A percentile compares a stretch with the other conserved stretches of the same genome.
phyloP scores from a whole-genome alignment of 805 yeast species.

The Kodamaea kaohsiungensis region DNA sequence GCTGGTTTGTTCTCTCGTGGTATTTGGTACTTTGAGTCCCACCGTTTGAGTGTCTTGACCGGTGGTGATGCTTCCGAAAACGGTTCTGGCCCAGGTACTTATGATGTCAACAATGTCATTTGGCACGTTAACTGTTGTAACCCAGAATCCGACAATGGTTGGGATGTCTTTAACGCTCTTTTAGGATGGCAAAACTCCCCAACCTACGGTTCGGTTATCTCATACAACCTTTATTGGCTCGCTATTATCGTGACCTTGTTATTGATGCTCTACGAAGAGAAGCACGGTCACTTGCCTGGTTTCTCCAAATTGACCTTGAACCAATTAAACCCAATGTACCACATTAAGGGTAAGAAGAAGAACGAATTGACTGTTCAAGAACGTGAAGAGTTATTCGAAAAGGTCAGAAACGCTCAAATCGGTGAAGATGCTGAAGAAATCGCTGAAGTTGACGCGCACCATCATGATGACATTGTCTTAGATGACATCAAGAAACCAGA shows the following conservation, averaged over 20 bases:
- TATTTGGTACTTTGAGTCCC: slow-evolving; percentile 23
- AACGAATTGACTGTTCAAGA: slow-evolving; percentile 54
- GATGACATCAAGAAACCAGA: not conserved
- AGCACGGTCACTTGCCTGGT: slow-evolving; percentile 27
- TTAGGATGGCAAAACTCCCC: slow-evolving; percentile 32
- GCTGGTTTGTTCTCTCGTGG: slow-evolving; percentile 29
- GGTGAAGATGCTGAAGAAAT: slow-evolving; percentile 9
- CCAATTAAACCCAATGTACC: slow-evolving; percentile 71
- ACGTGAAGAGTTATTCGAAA: slow-evolving; percentile 50
- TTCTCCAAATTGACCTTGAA: slow-evolving; percentile 21
- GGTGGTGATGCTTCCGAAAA: slow-evolving; percentile 29
- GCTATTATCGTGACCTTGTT: slow-evolving; percentile 17
- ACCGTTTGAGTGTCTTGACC: slow-evolving; percentile 16
- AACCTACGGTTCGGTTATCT: slow-evolving; percentile 26
- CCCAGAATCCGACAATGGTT: slow-evolving; percentile 25
- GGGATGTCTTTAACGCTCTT: slow-evolving; percentile 28
- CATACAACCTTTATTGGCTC: slow-evolving; percentile 28
- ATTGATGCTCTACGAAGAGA: slow-evolving; percentile 26
- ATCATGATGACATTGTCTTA: not conserved
- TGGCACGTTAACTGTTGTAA: slow-evolving; percentile 32
- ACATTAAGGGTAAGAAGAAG: slow-evolving; percentile 68
- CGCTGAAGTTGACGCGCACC: not conserved
- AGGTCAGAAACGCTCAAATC: slow-evolving; percentile 23
- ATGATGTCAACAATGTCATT: slow-evolving; percentile 22
- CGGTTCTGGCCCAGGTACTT: slow-evolving; percentile 29